These are phyloP conservation scores for Geotrichum bryndzae DNA, from an alignment of 1,139 yeast species.

Conservation along the genomic window DNA sequence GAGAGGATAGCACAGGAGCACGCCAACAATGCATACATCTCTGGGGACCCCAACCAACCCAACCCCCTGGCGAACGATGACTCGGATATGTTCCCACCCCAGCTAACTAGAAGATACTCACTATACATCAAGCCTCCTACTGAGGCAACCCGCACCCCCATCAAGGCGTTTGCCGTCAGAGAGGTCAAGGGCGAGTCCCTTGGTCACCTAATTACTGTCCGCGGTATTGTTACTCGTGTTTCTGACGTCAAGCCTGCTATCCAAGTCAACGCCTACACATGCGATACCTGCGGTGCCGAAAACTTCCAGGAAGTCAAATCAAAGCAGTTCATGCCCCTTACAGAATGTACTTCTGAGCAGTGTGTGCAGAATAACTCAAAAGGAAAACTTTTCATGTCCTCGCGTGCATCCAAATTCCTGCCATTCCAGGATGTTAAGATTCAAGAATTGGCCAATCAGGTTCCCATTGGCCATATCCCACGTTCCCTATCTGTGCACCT, in stretches of 20 bases:
- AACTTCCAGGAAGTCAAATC: slow-evolving; percentile 91
- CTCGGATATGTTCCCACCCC: slow-evolving; percentile 65
- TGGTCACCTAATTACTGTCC: slow-evolving; percentile 81
- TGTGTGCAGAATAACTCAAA: slow-evolving; percentile 74
- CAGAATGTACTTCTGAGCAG: slow-evolving; percentile 76
- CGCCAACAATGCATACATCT: slow-evolving; percentile 43
- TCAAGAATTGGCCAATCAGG: slow-evolving; percentile 93
- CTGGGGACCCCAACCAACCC: slow-evolving; percentile 22
- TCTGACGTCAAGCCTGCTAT: slow-evolving; percentile 94
- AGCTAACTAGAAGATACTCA: slow-evolving; percentile 77
- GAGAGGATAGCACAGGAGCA: slow-evolving; percentile 64
- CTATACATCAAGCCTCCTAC: slow-evolving; percentile 80
- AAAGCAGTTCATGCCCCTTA: slow-evolving; percentile 75
- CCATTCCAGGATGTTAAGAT: slow-evolving; percentile 93
- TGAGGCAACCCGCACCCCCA: slow-evolving; percentile 35
- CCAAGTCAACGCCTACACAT: slow-evolving; percentile 87
- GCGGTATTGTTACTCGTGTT: slow-evolving; percentile 93
- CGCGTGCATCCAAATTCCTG: slow-evolving; percentile 91
- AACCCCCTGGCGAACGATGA: slow-evolving; percentile 27
- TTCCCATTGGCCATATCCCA: slow-evolving; percentile 97
- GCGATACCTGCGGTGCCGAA: slow-evolving; percentile 96
- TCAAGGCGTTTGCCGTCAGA: slow-evolving; percentile 75
- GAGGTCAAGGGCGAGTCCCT: slow-evolving; percentile 78
- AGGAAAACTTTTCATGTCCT: slow-evolving; percentile 88
- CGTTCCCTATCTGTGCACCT: slow-evolving; percentile 77